Evolutionary conservation across 495 filamentous ascomycete genomes (phyloP).

Genomic region (Alectoria sarmentosa): DNA sequence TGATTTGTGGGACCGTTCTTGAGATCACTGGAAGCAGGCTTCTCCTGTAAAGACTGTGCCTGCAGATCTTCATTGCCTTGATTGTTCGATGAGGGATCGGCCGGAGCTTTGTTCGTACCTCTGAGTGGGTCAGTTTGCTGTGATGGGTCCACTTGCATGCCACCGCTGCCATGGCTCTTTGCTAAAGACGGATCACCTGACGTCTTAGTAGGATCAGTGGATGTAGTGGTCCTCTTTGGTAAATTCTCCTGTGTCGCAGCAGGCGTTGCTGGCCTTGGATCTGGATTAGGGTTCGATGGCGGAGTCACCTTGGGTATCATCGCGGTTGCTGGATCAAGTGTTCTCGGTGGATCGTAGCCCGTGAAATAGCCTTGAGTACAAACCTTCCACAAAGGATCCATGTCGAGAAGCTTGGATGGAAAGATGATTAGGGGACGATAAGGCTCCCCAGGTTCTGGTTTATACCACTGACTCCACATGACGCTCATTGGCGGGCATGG

Average conservation of each 20-base stretch:
- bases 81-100: not conserved
- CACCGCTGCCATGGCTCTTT: not conserved
- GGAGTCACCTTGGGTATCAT: not conserved
- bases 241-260: not conserved
- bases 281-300: not conserved
- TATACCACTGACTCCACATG: conserved; percentile 12
- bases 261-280: not conserved
- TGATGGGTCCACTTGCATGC: not conserved
- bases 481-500: conserved; percentile 13
- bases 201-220: not conserved
- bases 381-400: not conserved
- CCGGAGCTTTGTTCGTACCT: not conserved
- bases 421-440: not conserved
- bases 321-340: not conserved
- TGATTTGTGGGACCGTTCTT: not conserved
- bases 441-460: conserved; percentile 5
- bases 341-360: conserved; percentile 12
- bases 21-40: not conserved
- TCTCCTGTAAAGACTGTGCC: not conserved
- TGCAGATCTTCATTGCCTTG: not conserved
- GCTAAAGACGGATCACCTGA: not conserved
- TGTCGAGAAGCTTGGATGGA: not conserved
- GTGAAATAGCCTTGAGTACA: conserved; percentile 6
- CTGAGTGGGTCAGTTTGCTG: not conserved
- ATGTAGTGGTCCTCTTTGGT: not conserved